These are phyloP conservation scores for Sarocladiaceae sp. DNA, from an alignment of 2,329 filamentous ascomycete species.

Conservation along the genomic window DNA sequence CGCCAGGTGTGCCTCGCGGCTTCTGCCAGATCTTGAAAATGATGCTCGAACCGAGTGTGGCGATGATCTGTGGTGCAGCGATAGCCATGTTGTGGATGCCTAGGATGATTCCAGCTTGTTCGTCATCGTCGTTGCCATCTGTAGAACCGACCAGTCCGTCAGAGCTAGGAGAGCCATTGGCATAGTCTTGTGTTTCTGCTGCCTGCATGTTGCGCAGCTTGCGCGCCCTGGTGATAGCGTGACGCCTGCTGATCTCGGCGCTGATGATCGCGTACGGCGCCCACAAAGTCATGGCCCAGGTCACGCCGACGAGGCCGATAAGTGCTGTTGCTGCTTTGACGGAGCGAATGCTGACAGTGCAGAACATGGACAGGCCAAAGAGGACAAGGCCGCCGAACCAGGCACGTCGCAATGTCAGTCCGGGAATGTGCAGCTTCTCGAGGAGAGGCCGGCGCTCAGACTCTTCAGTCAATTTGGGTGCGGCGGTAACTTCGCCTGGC, in stretches of 20 bases:
- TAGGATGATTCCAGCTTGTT: constrained; percentile 83
- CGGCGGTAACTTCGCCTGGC: constrained; percentile 24
- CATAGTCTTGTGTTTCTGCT: constrained; percentile 15
- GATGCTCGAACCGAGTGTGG: constrained; percentile 74
- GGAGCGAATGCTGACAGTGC: constrained; percentile 70
- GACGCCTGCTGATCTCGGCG: constrained; percentile 79
- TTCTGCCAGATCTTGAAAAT: constrained; percentile 87
- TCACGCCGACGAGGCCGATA: constrained; percentile 77
- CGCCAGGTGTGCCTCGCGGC: constrained; percentile 74
- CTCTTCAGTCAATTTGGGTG: constrained; percentile 23
- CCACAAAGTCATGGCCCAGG: constrained; percentile 91
- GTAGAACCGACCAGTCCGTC: constrained; percentile 2
- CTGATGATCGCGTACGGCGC: constrained; percentile 93
- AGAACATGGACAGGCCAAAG: constrained; percentile 75
- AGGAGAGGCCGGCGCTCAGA: constrained; percentile 39
- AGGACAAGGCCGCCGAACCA: constrained; percentile 85
- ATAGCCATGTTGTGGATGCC: constrained; percentile 96
- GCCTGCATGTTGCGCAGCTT: constrained; percentile 21
- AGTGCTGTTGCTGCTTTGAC: constrained; percentile 68
- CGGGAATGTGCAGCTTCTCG: constrained; percentile 64
- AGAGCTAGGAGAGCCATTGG: constrained; percentile 8
- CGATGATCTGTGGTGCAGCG: constrained; percentile 83
- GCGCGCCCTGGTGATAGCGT: constrained; percentile 47
- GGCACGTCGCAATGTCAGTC: constrained; percentile 78
- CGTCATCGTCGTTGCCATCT: constrained; percentile 47